Conservation (phyloP, 2,329 filamentous ascomycete species). For the Cladophialophora exuberans region DNA sequence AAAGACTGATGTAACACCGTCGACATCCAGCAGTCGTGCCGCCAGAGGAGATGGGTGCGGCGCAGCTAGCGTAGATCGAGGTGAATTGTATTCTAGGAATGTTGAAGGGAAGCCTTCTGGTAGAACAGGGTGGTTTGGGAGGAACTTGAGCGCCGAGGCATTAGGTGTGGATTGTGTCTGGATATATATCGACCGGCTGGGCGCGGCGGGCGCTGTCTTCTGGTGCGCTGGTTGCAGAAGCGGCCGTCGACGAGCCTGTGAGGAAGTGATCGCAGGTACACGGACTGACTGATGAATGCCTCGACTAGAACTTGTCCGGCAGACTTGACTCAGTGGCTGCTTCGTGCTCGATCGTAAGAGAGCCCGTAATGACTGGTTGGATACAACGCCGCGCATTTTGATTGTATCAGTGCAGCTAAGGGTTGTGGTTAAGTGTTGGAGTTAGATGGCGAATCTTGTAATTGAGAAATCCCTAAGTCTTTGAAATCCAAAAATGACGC, state of each 20-base stretch:
- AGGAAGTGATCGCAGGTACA: constrained; percentile 52
- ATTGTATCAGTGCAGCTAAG: not conserved
- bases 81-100: constrained; percentile 89
- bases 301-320: constrained; percentile 14
- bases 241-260: constrained; percentile 51
- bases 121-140: constrained; percentile 85
- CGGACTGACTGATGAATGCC: constrained; percentile 41
- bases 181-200: constrained; percentile 84
- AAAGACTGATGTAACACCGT: constrained; percentile 93
- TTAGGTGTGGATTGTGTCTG: constrained; percentile 96
- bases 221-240: constrained; percentile 49
- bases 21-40: constrained; percentile 86
- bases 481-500: constrained; percentile 1
- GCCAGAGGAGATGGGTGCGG: constrained; percentile 91
- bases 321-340: constrained; percentile 8
- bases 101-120: constrained; percentile 72
- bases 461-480: not conserved
- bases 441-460: not conserved
- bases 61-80: constrained; percentile 83
- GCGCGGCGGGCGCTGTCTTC: constrained; percentile 36
- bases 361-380: constrained; percentile 5
- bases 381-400: constrained; percentile 19
- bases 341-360: not conserved
- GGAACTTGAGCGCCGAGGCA: constrained; percentile 90
- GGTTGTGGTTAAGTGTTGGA: not conserved